Conservation (phyloP, 306 rosid species). For the Pyrus communis region DNA sequence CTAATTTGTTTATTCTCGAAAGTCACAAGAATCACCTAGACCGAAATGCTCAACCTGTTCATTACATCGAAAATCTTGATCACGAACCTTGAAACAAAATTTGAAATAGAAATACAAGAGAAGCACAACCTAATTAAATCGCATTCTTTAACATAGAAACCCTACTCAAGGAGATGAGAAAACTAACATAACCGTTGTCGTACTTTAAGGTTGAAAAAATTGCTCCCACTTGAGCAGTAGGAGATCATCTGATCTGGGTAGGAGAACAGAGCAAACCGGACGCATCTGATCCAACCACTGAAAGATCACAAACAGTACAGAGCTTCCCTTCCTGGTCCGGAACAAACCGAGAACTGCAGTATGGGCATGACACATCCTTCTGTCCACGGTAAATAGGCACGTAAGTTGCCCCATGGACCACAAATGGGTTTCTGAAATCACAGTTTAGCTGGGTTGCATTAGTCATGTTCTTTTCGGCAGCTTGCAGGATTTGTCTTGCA, state of each 20-base stretch:
- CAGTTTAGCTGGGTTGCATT: conserved; percentile 60
- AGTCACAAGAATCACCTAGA: conserved; percentile 11
- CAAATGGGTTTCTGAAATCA: conserved; percentile 81
- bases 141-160: not conserved
- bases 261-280: conserved; percentile 80
- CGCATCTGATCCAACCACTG: conserved; percentile 69
- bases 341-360: conserved; percentile 73
- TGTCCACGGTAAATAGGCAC: conserved; percentile 81
- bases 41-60: conserved; percentile 1
- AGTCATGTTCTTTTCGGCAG: conserved; percentile 83
- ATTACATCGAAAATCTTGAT: conserved; percentile 2
- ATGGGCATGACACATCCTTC: conserved; percentile 70
- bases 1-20: conserved; percentile 12
- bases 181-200: not conserved
- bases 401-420: conserved; percentile 69
- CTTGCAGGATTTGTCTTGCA: conserved; percentile 77
- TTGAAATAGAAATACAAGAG: conserved; percentile 6
- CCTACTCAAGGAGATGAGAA: not conserved
- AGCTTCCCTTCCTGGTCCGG: conserved; percentile 65
- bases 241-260: conserved; percentile 57
- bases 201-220: not conserved
- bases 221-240: conserved; percentile 17
- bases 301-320: conserved; percentile 68
- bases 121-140: conserved; percentile 9
- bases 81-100: not conserved